Base-by-base conservation (phyloP, 1,284 basidiomycete genomes). In the Ceratobasidium sp. region DNA sequence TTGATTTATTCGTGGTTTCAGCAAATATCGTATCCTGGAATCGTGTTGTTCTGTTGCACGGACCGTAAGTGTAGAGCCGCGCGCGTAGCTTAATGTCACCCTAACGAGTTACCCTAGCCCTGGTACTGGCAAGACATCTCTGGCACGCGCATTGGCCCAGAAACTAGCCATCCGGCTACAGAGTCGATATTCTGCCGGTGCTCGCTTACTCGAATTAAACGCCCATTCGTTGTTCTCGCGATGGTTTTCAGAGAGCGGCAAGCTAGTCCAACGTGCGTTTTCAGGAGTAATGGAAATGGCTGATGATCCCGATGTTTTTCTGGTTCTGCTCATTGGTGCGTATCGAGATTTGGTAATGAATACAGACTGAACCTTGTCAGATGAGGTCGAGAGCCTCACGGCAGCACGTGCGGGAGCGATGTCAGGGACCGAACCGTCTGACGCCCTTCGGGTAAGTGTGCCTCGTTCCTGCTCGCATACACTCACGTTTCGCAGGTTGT, bases 171-270 rank as follows among this genome's bases (percentile, higher is more conserved):
- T 99, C 71, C 87, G 96, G 17, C 82, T 99, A 1, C 91, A 91
- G 0, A 86, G 91, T 74, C 83, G 90, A 91, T 93, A 69, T 27
- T 52, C 49, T 35, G 47, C 60, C 34, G 49, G 60, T 77, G 88
- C 93, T 31, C 90, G 92, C 68, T 82, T 99, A 2, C 86, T 99
- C 53, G 97, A 99, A 78, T 98, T 99, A 78, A 99, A 99, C 76
- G 95, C 95, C 0, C 95, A 98, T 79, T 97, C 94, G 0, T 83
- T 97, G 5, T 97, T 98, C 77, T 95, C 93, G 6, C 91, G 94
- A 73, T 97, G 95, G 95, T 99, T 99, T 80, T 97, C 94, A 0
- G 97, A 99, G 77, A 96, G 94, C 0, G 97, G 97, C 31, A 99
- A 99, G 79, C 87, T 99, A 15, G 97, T 99, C 0, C 96, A 99